phyloP scores from a whole-genome alignment of 257 asterid genomes.

The Datura wrightii region DNA sequence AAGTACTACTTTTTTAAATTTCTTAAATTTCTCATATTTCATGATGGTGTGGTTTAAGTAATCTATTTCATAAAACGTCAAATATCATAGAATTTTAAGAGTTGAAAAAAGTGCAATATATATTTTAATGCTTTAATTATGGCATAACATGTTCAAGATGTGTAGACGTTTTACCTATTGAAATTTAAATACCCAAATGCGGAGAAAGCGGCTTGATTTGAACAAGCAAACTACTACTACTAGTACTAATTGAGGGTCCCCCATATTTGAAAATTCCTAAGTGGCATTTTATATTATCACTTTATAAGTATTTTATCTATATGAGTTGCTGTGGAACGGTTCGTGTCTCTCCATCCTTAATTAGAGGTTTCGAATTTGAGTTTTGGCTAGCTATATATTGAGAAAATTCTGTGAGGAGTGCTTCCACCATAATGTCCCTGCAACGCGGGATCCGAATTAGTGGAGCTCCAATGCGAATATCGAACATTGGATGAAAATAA shows the following conservation, averaged over 20 bases:
- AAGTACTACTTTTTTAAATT: not conserved
- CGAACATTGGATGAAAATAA: too few relatives aligned
- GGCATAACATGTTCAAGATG: conserved; percentile 2
- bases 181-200: not conserved
- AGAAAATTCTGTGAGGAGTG: too few relatives aligned
- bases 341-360: too few relatives aligned
- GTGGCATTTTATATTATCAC: not conserved
- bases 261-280: not conserved
- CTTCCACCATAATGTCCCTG: too few relatives aligned
- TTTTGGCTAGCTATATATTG: too few relatives aligned
- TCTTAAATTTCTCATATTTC: not conserved
- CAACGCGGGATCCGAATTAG: too few relatives aligned
- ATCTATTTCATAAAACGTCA: conserved; percentile 11
- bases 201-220: conserved; percentile 7
- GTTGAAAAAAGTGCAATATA: not conserved
- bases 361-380: too few relatives aligned
- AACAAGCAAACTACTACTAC: not conserved
- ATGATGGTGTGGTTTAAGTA: not conserved
- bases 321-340: too few relatives aligned
- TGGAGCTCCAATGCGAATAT: too few relatives aligned
- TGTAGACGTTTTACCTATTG: not conserved
- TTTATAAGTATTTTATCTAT: too few relatives aligned
- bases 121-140: not conserved
- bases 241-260: not conserved
- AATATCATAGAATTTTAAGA: not conserved